Evolutionary conservation across 306 rosid genomes (phyloP), one percentile per base, ranked within the genome.

Genomic region (Clitoria ternatea): DNA sequence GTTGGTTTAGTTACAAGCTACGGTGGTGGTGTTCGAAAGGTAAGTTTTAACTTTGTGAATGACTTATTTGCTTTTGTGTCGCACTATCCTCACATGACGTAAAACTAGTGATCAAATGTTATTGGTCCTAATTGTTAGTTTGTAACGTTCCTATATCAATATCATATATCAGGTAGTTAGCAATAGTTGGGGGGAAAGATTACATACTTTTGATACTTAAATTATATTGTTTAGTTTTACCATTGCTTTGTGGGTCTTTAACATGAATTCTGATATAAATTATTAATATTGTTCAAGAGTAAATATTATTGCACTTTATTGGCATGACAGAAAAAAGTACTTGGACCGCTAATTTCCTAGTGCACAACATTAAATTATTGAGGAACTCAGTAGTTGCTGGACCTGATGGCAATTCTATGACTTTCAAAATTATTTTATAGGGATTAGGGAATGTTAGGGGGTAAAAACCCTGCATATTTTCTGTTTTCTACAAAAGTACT

Each of bases 21-120:
- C 59, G 98, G 97, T 19, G 99, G 99, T 1, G 99, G 99, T 18
- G 99, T 94, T 86, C 81, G 96, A 77, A 94, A 90, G 99, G 99
- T 72, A 83, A 84, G 85, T 86, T 65, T 65, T 32, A 45, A 69
- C 66, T 33, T 62, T 29, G 33, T 69, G 57, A 59, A 14, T 32
- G 15, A 32, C 42, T 67, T 55, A 35, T 50, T 39, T 48, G 43
- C 20, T 72, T 81, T 62, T 30, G 4, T 24, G 4, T 15, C 47
- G 61, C 37, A 48, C 40, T 24, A 44, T 29, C 39, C 44, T 59
- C 57, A 29, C 6, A 73, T 49, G 23, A 60, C 8, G 18, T 13
- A 59, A 50, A 57, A 50, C 59, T 2, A 33, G 40, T 32, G 70
- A 61, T 60, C 26, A 3, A 42, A 61, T 68, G 40, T 20, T 36